Conservation (phyloP, 2,329 filamentous ascomycete genomes). For the Colletotrichum phormii region DNA sequence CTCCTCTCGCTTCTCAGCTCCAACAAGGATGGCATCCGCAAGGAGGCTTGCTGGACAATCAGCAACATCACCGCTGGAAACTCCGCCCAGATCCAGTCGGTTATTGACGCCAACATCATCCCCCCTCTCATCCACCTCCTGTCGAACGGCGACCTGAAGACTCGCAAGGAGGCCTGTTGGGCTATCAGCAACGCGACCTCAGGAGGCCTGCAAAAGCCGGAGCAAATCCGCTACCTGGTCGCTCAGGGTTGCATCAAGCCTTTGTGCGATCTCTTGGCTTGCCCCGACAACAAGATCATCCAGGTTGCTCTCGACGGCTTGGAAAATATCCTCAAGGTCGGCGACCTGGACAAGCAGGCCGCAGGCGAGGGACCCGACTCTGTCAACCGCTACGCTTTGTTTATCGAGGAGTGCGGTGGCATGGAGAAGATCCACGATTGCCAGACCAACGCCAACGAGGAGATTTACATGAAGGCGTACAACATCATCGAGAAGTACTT, state of each 20-base stretch:
- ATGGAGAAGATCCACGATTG: conserved; percentile 99
- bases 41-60: conserved; percentile 99
- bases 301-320: conserved; percentile 97
- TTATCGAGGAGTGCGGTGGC: conserved; percentile 97
- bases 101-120: conserved; percentile 97
- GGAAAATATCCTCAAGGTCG: conserved; percentile 99
- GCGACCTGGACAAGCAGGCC: conserved; percentile 97
- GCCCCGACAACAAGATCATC: conserved; percentile 99
- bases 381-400: conserved; percentile 96
- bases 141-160: conserved; percentile 98
- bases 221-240: conserved; percentile 97
- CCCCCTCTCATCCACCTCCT: conserved; percentile 95
- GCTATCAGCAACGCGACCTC: conserved; percentile 99
- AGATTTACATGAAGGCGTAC: conserved; percentile 99
- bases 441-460: conserved; percentile 99
- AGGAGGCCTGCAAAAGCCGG: conserved; percentile 96
- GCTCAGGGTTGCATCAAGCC: conserved; percentile 96
- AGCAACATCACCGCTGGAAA: conserved; percentile 99
- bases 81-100: conserved; percentile 95
- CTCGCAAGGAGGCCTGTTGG: conserved; percentile 99
- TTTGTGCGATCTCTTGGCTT: conserved; percentile 91
- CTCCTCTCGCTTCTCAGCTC: conserved; percentile 95
- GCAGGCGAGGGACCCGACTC: conserved; percentile 78
- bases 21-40: conserved; percentile 98
- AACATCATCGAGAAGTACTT: conserved; percentile 99